Conservation (phyloP, 345 rosid genomes). For the Garcia nutans region DNA sequence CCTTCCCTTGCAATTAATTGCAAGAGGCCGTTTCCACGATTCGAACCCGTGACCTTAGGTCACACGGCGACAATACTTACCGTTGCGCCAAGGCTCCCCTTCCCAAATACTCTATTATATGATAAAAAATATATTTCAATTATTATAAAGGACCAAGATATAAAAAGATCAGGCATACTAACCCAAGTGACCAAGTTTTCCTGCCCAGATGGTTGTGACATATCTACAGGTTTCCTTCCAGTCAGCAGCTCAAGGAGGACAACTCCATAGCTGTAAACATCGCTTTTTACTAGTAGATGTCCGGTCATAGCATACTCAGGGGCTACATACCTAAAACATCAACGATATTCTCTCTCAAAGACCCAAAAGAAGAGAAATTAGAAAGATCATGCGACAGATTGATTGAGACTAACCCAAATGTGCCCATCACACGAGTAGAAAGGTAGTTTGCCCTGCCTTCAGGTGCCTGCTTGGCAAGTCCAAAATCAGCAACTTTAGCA, state of each 20-base stretch:
- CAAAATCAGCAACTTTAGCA: conserved; percentile 99
- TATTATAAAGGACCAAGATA: not conserved
- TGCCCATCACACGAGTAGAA: conserved; percentile 99
- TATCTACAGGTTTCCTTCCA: conserved; percentile 95
- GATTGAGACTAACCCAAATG: conserved; percentile 76
- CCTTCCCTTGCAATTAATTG: too few species aligned
- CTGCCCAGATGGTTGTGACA: conserved; percentile 97
- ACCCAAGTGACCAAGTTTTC: conserved; percentile 99
- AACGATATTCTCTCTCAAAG: conserved; percentile 13
- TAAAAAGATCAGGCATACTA: conserved; percentile 21
- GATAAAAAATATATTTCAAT: not conserved
- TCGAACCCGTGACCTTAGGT: too few species aligned
- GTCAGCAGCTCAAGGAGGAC: conserved; percentile 93
- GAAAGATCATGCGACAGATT: not conserved
- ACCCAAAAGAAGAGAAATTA: not conserved
- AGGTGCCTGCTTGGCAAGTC: conserved; percentile 98
- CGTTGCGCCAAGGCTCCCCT: too few species aligned
- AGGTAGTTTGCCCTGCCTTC: conserved; percentile 95
- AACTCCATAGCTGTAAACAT: conserved; percentile 98
- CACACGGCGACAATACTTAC: too few species aligned
- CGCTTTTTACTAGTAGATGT: conserved; percentile 94
- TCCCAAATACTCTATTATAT: too few species aligned
- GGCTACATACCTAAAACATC: conserved; percentile 73
- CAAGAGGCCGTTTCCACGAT: too few species aligned
- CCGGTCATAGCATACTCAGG: conserved; percentile 99